These are phyloP conservation scores for Chlorella variabilis DNA, from an alignment of 163 green algal genomes.

Conservation along the genomic window DNA sequence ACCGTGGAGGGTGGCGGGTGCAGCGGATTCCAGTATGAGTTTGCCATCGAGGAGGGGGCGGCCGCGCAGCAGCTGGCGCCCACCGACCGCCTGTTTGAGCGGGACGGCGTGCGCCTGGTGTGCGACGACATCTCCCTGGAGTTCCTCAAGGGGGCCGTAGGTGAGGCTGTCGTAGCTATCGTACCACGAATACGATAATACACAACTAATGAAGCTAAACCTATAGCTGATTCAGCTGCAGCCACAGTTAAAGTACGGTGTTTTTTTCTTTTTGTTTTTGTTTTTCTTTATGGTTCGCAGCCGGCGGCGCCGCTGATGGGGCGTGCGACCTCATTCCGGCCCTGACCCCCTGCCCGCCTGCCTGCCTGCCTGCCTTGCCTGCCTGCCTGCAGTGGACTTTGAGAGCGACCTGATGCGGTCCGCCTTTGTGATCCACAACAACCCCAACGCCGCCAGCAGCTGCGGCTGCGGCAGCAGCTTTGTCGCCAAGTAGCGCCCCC, in stretches of 20 bases:
- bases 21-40: slow-evolving; percentile 96
- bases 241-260: too few species aligned
- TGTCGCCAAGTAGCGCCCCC: slow-evolving; percentile 69
- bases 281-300: too few species aligned
- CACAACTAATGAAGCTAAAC: too few species aligned
- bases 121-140: slow-evolving; percentile 90
- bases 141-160: slow-evolving; percentile 87
- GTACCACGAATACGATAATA: too few species aligned
- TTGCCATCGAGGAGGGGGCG: slow-evolving; percentile 73
- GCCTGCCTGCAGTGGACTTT: slow-evolving; percentile 79
- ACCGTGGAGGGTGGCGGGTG: slow-evolving; percentile 95
- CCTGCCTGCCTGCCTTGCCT: too few species aligned
- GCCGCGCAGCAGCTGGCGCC: not conserved
- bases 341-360: too few species aligned
- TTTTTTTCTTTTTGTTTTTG: too few species aligned
- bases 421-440: slow-evolving; percentile 85
- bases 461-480: slow-evolving; percentile 92
- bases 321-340: too few species aligned
- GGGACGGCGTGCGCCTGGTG: slow-evolving; percentile 81
- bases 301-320: too few species aligned
- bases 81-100: slow-evolving; percentile 77
- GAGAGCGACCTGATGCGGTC: slow-evolving; percentile 92
- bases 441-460: slow-evolving; percentile 81
- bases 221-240: too few species aligned
- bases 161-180: too few species aligned